phyloP scores from a whole-genome alignment of 2,329 filamentous ascomycete species.

The Rhynchosporium graminicola region DNA sequence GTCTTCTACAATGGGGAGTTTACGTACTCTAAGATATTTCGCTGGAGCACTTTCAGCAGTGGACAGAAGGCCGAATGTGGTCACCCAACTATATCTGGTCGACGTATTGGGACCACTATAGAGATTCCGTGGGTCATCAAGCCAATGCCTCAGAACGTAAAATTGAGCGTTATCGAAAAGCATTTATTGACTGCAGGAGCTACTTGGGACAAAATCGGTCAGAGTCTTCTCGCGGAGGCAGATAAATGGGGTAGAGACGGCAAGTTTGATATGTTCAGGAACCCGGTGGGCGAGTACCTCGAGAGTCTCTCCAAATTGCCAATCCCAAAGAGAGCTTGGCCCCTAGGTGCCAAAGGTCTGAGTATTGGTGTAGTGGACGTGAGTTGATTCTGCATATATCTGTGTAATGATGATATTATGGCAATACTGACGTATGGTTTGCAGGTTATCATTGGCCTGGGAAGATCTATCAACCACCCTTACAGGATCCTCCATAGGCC shows the following conservation, averaged over 20 bases:
- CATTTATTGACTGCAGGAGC: constrained; percentile 3
- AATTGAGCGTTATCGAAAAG: too few relatives aligned
- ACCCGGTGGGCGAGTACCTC: constrained; percentile 26
- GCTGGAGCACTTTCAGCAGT: constrained; percentile 15
- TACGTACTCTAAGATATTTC: constrained; percentile 15
- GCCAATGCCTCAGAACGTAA: constrained; percentile 1
- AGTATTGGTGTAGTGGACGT: constrained; percentile 25
- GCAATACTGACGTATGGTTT: neutral
- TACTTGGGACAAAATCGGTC: constrained; percentile 22
- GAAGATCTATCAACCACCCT: constrained; percentile 15
- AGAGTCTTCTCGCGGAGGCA: constrained; percentile 19
- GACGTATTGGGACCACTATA: constrained; percentile 12
- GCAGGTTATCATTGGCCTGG: constrained; percentile 21
- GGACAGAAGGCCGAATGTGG: constrained; percentile 13
- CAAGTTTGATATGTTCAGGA: constrained; percentile 21
- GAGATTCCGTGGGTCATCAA: constrained; percentile 24
- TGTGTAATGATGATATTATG: neutral
- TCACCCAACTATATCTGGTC: constrained; percentile 20
- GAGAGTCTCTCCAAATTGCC: constrained; percentile 19
- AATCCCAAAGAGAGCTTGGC: constrained; percentile 14
- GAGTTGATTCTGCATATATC: constrained; percentile 1
- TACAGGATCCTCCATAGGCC: neutral
- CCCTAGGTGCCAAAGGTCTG: neutral
- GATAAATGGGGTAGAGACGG: constrained; percentile 24
- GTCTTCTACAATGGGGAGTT: constrained; percentile 28